Percentiles rank a stretch among this genome's conserved stretches.
These are phyloP conservation scores for Talaromyces liani DNA, from an alignment of 495 filamentous ascomycete species.

Conservation along the genomic window DNA sequence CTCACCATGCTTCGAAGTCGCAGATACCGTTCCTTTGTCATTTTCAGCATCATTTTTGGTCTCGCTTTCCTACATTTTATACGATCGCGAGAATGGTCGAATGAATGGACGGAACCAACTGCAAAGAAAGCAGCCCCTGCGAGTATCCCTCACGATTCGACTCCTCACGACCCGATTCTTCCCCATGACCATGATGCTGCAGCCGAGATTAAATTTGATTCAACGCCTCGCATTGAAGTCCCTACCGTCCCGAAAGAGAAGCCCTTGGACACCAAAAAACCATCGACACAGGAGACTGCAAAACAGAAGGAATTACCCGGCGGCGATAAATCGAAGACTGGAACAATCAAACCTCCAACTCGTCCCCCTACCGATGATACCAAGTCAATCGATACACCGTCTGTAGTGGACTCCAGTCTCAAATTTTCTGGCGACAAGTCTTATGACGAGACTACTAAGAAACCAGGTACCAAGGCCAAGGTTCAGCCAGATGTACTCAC, in stretches of 20 bases:
- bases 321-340: background rate
- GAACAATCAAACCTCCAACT: background rate
- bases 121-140: background rate
- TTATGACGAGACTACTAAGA: background rate
- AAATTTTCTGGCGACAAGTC: background rate
- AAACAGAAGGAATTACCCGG: background rate
- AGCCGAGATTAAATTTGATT: background rate
- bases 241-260: background rate
- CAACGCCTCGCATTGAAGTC: background rate
- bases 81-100: constrained; percentile 23
- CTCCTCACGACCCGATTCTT: background rate
- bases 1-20: constrained; percentile 65
- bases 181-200: background rate
- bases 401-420: background rate
- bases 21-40: constrained; percentile 66
- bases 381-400: background rate
- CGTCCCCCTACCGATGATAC: background rate
- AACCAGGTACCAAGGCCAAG: constrained; percentile 4
- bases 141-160: background rate
- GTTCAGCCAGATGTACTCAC: background rate
- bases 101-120: background rate
- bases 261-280: background rate
- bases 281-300: background rate
- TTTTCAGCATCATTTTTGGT: constrained; percentile 59
- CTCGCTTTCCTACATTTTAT: constrained; percentile 60